Evolutionary conservation across 2,329 filamentous ascomycete species (phyloP).

Genomic region (Exophiala sp.): DNA sequence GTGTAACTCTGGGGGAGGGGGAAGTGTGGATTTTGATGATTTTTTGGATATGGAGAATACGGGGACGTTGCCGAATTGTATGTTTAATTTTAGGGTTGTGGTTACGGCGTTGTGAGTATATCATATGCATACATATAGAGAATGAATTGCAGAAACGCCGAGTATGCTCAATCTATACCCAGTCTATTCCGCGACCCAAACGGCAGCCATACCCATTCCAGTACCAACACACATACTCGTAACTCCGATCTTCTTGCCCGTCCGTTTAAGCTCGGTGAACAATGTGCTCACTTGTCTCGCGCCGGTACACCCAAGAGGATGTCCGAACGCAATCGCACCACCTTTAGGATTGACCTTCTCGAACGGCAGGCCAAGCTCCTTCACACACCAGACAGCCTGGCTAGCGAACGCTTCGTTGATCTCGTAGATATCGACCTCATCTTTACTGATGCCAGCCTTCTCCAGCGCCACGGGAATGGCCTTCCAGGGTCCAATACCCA

Average conservation of each 20-base stretch:
- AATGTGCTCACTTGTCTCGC: constrained; percentile 90
- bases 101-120: not conserved
- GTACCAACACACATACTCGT: constrained; percentile 97
- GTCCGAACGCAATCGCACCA: constrained; percentile 91
- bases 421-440: constrained; percentile 95
- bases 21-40: constrained; percentile 4
- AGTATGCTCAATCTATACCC: not conserved
- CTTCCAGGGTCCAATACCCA: constrained; percentile 94
- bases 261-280: constrained; percentile 83
- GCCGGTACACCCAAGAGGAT: constrained; percentile 87
- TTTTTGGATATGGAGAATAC: constrained; percentile 9
- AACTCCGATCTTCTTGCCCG: constrained; percentile 78
- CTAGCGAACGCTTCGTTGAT: constrained; percentile 99
- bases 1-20: constrained; percentile 7
- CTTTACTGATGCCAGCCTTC: constrained; percentile 78
- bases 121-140: not conserved
- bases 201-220: constrained; percentile 92
- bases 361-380: constrained; percentile 75
- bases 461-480: constrained; percentile 89
- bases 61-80: constrained; percentile 3
- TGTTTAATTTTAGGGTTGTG: constrained; percentile 4
- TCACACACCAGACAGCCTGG: constrained; percentile 90
- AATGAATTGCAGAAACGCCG: not conserved
- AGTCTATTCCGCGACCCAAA: constrained; percentile 89
- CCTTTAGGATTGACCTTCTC: constrained; percentile 98